Evolutionary conservation across 2,329 filamentous ascomycete genomes (phyloP).

Genomic region (Monilinia polystroma): DNA sequence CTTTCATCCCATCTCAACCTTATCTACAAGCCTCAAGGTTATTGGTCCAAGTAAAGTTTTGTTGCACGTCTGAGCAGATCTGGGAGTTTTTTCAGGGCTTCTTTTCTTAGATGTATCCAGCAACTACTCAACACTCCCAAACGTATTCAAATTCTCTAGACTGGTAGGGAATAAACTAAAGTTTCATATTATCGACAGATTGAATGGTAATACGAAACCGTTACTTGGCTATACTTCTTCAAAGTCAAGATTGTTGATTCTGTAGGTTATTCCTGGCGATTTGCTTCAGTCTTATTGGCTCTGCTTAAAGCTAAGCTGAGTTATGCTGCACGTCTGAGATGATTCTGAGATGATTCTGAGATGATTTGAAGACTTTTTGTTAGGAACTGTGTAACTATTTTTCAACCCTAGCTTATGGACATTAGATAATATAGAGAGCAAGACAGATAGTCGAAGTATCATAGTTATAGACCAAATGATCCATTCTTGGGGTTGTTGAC

Average conservation of each 20-base stretch:
- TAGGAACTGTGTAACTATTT: not conserved
- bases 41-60: not conserved
- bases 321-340: not conserved
- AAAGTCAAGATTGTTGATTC: not conserved
- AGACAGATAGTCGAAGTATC: too few relatives aligned
- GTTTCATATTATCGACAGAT: not conserved
- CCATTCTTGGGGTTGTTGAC: too few relatives aligned
- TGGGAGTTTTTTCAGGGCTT: not conserved
- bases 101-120: not conserved
- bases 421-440: too few relatives aligned
- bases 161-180: not conserved
- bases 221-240: not conserved
- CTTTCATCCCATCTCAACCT: not conserved
- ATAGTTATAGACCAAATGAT: too few relatives aligned
- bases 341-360: not conserved
- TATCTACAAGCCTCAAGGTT: not conserved
- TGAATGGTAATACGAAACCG: not conserved
- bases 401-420: not conserved
- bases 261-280: not conserved
- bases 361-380: too few relatives aligned
- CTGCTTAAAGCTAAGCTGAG: not conserved
- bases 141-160: not conserved
- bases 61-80: not conserved
- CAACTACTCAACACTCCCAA: not conserved
- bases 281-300: not conserved